phyloP scores from a whole-genome alignment of 768 basidiomycete genomes.

The Panaeolus cyanescens region DNA sequence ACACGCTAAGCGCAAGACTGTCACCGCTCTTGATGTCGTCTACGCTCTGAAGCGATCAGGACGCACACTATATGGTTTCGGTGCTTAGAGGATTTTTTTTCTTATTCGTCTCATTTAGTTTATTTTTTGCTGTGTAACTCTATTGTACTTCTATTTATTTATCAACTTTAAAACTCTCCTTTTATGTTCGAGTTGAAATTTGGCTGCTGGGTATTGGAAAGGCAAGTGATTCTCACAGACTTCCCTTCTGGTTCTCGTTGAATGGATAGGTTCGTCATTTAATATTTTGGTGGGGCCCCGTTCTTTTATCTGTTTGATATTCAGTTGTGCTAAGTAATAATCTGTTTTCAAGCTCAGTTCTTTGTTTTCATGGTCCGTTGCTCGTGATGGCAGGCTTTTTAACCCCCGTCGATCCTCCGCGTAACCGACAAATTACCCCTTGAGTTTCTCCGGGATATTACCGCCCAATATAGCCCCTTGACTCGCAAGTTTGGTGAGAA shows the following conservation, averaged over 20 bases:
- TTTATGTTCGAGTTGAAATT: not conserved
- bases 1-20: constrained; percentile 95
- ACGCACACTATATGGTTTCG: constrained; percentile 92
- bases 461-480: constrained; percentile 34
- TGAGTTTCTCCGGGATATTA: constrained; percentile 32
- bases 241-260: not conserved
- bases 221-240: not conserved
- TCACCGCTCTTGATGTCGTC: constrained; percentile 93
- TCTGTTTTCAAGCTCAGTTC: not conserved
- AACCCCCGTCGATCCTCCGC: constrained; percentile 41
- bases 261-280: not conserved
- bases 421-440: constrained; percentile 33
- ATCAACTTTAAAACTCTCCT: constrained; percentile 11
- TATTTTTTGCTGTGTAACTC: constrained; percentile 8
- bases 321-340: not conserved
- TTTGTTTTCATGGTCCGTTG: not conserved
- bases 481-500: constrained; percentile 8
- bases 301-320: too few species aligned
- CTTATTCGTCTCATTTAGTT: constrained; percentile 22
- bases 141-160: constrained; percentile 19
- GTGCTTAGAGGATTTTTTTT: constrained; percentile 55
- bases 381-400: not conserved
- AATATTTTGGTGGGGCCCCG: too few species aligned
- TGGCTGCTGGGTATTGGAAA: not conserved
- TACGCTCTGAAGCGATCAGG: constrained; percentile 86